phyloP scores from a whole-genome alignment of 345 rosid genomes.

The Heritiera littoralis region DNA sequence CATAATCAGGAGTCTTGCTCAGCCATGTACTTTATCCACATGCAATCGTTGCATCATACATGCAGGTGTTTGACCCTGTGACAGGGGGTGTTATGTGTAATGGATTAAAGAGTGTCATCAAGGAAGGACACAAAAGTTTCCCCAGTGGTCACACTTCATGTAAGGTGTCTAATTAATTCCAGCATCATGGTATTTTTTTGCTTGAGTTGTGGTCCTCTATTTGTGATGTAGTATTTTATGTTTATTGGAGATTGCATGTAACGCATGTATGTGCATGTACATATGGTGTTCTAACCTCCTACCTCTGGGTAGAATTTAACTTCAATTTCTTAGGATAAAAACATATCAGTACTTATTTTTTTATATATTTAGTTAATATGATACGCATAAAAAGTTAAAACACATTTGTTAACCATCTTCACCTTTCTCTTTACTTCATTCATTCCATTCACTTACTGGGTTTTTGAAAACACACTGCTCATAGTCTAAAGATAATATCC shows the following conservation, averaged over 20 bases:
- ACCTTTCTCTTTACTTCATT: neutral
- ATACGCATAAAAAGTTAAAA: neutral
- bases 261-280: neutral
- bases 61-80: conserved; percentile 59
- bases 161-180: conserved; percentile 39
- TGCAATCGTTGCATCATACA: conserved; percentile 22
- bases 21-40: conserved; percentile 17
- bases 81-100: conserved; percentile 70
- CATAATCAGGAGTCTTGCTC: conserved; percentile 9
- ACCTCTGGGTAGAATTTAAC: neutral
- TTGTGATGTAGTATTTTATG: neutral
- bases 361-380: neutral
- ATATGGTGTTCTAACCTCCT: neutral
- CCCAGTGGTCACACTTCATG: conserved; percentile 97
- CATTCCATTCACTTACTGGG: neutral
- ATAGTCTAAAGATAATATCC: neutral
- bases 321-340: neutral
- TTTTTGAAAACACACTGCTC: no score
- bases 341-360: neutral
- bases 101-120: conserved; percentile 65
- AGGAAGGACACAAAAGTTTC: conserved; percentile 94
- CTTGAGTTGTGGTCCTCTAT: neutral
- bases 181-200: neutral
- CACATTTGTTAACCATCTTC: neutral
- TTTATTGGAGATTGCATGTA: conserved; percentile 14